These are phyloP conservation scores for Diaporthe sp. DNA, from an alignment of 2,329 filamentous ascomycete species.

Conservation along the genomic window DNA sequence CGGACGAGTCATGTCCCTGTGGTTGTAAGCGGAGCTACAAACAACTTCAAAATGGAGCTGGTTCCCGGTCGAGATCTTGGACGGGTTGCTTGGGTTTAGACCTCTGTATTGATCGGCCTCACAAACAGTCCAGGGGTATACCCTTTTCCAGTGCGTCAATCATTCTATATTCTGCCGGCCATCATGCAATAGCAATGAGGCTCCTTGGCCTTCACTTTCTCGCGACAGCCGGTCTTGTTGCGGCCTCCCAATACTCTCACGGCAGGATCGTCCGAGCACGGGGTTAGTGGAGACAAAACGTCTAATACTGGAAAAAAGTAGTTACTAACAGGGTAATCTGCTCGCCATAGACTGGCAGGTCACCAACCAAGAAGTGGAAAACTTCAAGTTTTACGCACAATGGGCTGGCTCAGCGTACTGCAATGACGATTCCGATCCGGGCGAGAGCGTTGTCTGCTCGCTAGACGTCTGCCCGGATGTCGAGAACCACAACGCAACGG, in stretches of 20 bases:
- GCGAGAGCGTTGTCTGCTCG: conserved; percentile 60
- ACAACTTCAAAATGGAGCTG: conserved; percentile 2
- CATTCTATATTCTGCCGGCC: background rate
- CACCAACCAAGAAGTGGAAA: conserved; percentile 33
- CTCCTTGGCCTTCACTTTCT: background rate
- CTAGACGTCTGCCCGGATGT: conserved; percentile 60
- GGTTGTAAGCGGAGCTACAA: background rate
- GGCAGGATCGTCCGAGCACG: conserved; percentile 25
- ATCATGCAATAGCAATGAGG: conserved; percentile 25
- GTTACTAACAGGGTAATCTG: background rate
- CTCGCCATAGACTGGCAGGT: background rate
- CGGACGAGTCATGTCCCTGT: conserved; percentile 5
- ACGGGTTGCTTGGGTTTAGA: background rate
- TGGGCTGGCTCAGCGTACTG: conserved; percentile 68
- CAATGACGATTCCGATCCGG: conserved; percentile 57
- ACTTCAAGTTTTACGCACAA: conserved; percentile 60
- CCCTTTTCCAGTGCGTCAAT: background rate
- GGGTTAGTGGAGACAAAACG: background rate
- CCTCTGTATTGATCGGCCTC: background rate
- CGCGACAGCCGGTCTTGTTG: conserved; percentile 23
- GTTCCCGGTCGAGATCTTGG: background rate
- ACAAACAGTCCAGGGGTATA: background rate
- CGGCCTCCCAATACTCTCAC: conserved; percentile 2
- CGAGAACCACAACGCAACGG: conserved; percentile 56
- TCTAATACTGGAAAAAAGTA: background rate